Conservation (phyloP, 2,329 filamentous ascomycete species). For the Penicillium sp. region DNA sequence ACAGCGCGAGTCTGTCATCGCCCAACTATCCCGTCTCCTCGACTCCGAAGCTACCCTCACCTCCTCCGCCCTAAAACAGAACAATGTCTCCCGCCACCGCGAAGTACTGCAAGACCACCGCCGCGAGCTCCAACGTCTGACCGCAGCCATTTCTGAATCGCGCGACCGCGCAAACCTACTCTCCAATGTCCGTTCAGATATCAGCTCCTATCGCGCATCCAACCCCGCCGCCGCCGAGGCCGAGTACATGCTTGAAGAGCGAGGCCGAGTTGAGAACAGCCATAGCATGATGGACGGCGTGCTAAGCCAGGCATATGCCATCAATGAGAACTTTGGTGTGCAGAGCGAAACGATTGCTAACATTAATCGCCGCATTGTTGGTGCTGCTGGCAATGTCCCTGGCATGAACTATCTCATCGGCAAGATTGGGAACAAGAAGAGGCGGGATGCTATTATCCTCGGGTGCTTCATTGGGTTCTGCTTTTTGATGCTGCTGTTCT, state of each 20-base stretch:
- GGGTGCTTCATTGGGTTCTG: constrained; percentile 89
- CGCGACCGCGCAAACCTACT: constrained; percentile 88
- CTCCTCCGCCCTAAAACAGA: constrained; percentile 92
- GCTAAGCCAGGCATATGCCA: constrained; percentile 91
- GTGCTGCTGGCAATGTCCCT: constrained; percentile 85
- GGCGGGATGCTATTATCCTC: constrained; percentile 91
- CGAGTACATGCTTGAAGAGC: constrained; percentile 96
- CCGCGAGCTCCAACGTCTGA: constrained; percentile 75
- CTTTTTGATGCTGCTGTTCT: constrained; percentile 81
- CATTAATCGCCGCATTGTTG: constrained; percentile 86
- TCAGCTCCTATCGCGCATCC: constrained; percentile 78
- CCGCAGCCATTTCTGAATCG: constrained; percentile 69
- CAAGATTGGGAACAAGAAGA: constrained; percentile 91
- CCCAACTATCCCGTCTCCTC: constrained; percentile 81
- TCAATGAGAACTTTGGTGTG: constrained; percentile 84
- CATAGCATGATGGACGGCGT: constrained; percentile 88
- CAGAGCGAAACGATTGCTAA: constrained; percentile 85
- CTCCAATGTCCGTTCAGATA: constrained; percentile 86
- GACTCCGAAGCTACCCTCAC: constrained; percentile 87
- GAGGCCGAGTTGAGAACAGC: constrained; percentile 80
- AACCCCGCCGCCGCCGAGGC: constrained; percentile 83
- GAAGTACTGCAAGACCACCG: constrained; percentile 87
- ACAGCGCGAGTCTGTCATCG: constrained; percentile 78
- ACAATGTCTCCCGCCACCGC: constrained; percentile 86
- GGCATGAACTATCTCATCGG: constrained; percentile 90